Evolutionary conservation across 2,329 filamentous ascomycete genomes (phyloP).

Genomic region (Tolypocladium endophyticum): DNA sequence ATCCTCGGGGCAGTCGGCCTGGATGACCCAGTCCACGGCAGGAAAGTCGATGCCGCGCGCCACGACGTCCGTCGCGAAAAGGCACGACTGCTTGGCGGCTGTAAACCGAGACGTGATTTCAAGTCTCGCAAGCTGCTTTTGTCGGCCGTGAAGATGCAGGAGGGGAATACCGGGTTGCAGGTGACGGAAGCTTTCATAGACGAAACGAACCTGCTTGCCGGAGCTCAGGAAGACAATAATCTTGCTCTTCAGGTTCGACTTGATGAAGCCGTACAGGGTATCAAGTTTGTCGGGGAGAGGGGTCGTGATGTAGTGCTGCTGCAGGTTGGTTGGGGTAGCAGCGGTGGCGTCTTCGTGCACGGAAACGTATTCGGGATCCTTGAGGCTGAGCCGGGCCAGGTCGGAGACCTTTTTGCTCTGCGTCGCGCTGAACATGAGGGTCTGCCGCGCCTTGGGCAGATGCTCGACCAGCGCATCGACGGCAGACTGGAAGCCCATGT

Average conservation of each 20-base stretch:
- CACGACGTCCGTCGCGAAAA: slow-evolving; percentile 93
- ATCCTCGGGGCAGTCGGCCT: slow-evolving; percentile 93
- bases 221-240: slow-evolving; percentile 93
- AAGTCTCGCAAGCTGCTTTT: slow-evolving; percentile 81
- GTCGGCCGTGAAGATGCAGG: slow-evolving; percentile 84
- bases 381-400: slow-evolving; percentile 75
- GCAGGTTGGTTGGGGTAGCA: slow-evolving; percentile 73
- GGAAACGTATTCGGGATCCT: slow-evolving; percentile 88
- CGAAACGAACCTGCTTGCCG: slow-evolving; percentile 92
- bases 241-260: slow-evolving; percentile 83
- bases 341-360: slow-evolving; percentile 74
- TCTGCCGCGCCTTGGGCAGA: slow-evolving; percentile 76
- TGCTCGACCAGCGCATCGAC: slow-evolving; percentile 92
- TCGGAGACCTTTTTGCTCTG: slow-evolving; percentile 93
- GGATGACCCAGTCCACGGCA: slow-evolving; percentile 97
- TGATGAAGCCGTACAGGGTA: slow-evolving; percentile 85
- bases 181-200: slow-evolving; percentile 86
- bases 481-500: slow-evolving; percentile 88
- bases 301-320: slow-evolving; percentile 85
- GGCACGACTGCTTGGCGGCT: slow-evolving; percentile 68
- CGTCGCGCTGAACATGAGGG: slow-evolving; percentile 88
- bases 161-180: slow-evolving; percentile 90
- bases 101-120: slow-evolving; percentile 83
- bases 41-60: slow-evolving; percentile 93
- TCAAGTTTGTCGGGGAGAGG: slow-evolving; percentile 83